phyloP scores from a whole-genome alignment of 2,329 filamentous ascomycete genomes.

The Didymosphaeria variabile region DNA sequence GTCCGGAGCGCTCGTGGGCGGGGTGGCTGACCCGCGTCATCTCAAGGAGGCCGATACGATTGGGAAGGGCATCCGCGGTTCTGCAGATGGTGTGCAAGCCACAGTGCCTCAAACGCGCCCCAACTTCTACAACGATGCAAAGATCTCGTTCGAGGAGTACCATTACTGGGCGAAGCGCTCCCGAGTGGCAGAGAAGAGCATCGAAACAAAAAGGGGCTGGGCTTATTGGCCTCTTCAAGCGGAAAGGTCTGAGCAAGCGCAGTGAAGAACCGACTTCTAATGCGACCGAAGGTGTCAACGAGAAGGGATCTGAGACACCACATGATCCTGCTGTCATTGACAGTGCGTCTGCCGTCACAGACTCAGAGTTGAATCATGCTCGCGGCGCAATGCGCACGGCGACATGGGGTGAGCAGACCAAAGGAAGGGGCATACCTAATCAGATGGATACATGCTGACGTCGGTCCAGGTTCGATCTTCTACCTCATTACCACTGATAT shows the following conservation, averaged over 20 bases:
- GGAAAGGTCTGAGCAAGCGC: conserved; percentile 9
- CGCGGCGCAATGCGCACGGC: conserved; percentile 47
- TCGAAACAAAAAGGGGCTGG: conserved; percentile 14
- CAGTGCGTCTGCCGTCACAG: conserved; percentile 26
- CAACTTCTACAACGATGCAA: conserved; percentile 14
- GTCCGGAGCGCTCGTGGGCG: conserved; percentile 5
- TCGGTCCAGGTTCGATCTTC: conserved; percentile 42
- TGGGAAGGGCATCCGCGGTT: not conserved
- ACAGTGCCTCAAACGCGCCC: not conserved
- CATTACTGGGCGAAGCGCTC: conserved; percentile 50
- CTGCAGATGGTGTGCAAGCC: not conserved
- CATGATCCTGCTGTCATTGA: conserved; percentile 3
- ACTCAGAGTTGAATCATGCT: conserved; percentile 48
- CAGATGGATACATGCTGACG: not conserved
- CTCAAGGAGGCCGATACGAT: not conserved
- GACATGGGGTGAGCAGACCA: conserved; percentile 32
- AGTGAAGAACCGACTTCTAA: conserved; percentile 1
- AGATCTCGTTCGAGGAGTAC: conserved; percentile 51
- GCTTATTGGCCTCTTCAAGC: conserved; percentile 1
- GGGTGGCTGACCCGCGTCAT: not conserved
- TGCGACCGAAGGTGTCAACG: not conserved
- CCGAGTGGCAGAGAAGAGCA: conserved; percentile 44
- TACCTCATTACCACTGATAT: conserved; percentile 58
- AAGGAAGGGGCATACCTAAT: not conserved
- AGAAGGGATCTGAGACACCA: conserved; percentile 14